These are phyloP conservation scores for Cutaneotrichosporon sp. DNA, from an alignment of 1,284 basidiomycete species.

Conservation along the genomic window DNA sequence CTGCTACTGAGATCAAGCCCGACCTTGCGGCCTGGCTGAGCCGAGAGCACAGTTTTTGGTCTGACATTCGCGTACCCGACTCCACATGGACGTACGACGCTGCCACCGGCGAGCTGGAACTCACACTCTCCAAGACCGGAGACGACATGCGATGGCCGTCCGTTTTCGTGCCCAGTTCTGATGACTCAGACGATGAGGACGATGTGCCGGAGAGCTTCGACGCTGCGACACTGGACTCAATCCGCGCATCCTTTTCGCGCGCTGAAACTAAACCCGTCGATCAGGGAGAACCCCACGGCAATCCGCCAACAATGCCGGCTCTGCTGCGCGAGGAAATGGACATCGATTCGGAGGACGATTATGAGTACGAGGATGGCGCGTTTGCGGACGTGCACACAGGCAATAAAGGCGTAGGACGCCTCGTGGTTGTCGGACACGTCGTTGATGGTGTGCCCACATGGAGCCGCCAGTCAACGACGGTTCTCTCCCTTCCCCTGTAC, in stretches of 20 bases:
- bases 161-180: constrained; percentile 62
- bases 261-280: not conserved
- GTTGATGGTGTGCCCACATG: constrained; percentile 22
- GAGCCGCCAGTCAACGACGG: constrained; percentile 27
- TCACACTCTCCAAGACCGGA: constrained; percentile 81
- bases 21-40: constrained; percentile 56
- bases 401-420: constrained; percentile 51
- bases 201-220: constrained; percentile 87
- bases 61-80: constrained; percentile 60
- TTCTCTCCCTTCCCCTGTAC: constrained; percentile 30
- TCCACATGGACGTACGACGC: constrained; percentile 86
- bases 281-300: constrained; percentile 26
- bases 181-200: constrained; percentile 48
- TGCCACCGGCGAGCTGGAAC: constrained; percentile 62
- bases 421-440: constrained; percentile 32
- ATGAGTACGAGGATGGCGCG: constrained; percentile 40
- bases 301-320: constrained; percentile 38
- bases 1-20: constrained; percentile 31
- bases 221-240: constrained; percentile 68
- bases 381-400: constrained; percentile 40
- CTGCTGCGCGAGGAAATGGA: constrained; percentile 49
- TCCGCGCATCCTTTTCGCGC: constrained; percentile 57
- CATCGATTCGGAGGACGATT: constrained; percentile 43
- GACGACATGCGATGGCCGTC: constrained; percentile 71
- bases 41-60: constrained; percentile 64